A percentile compares a stretch with the other conserved stretches of the same genome.
These are phyloP conservation scores for Fomitiporia mediterranea DNA, from an alignment of 1,284 basidiomycete species.

Conservation along the genomic window DNA sequence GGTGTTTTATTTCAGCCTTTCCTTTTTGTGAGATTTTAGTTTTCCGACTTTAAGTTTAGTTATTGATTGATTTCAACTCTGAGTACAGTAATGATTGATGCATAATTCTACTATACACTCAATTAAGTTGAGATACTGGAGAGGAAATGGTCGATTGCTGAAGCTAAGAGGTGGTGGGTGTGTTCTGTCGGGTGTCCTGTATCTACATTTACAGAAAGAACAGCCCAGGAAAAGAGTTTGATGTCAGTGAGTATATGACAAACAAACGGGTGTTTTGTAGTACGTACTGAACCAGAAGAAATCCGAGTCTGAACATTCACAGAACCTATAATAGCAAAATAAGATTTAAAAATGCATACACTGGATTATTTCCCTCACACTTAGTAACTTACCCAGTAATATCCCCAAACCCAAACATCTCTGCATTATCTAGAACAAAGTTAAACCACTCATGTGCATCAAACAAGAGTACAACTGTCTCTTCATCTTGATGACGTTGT, in stretches of 20 bases:
- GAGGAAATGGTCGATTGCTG: conserved; percentile 39
- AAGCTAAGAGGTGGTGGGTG: conserved; percentile 43
- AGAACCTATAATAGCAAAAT: conserved; percentile 36
- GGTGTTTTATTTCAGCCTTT: too few relatives aligned
- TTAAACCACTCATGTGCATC: conserved; percentile 50
- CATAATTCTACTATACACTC: too few relatives aligned
- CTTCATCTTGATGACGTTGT: conserved; percentile 29
- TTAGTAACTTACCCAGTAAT: conserved; percentile 44
- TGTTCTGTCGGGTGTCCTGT: conserved; percentile 46
- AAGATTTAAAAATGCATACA: neutral
- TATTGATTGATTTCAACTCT: too few relatives aligned
- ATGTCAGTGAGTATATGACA: neutral
- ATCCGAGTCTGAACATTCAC: conserved; percentile 41
- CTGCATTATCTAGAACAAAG: conserved; percentile 38
- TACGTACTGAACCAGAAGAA: conserved; percentile 55
- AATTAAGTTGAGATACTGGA: neutral
- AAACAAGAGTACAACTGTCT: conserved; percentile 41
- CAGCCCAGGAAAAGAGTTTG: neutral
- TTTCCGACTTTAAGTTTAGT: too few relatives aligned
- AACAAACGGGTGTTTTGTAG: neutral
- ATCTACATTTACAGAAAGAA: conserved; percentile 29
- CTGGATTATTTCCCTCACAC: neutral
- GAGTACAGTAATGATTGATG: too few relatives aligned
- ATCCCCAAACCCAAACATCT: conserved; percentile 43
- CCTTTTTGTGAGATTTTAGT: too few relatives aligned